Evolutionary conservation across 768 basidiomycete genomes (phyloP).

Genomic region (Strobilomyces confusus): DNA sequence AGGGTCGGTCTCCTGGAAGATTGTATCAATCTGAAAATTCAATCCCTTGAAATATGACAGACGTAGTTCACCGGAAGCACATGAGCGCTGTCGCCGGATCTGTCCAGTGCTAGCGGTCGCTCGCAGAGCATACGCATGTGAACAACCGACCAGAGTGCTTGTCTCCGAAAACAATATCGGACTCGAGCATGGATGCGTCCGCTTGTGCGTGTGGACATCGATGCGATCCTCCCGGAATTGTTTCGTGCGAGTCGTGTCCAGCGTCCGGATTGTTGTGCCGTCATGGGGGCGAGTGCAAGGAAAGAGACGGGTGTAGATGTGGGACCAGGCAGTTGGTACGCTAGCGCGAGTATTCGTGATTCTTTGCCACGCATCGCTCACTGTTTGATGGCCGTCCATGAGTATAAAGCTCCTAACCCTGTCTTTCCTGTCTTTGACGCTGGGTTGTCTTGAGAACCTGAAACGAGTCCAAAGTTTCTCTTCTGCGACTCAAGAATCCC

Average conservation of each 20-base stretch:
- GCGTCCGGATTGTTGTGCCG: background rate
- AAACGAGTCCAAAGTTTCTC: too few relatives aligned
- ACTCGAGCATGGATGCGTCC: background rate
- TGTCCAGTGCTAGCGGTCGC: background rate
- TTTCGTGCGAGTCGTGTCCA: background rate
- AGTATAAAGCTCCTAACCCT: too few relatives aligned
- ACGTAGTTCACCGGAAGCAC: background rate
- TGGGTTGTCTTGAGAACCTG: background rate
- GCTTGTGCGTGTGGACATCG: background rate
- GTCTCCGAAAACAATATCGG: conserved; percentile 1
- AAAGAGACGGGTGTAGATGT: background rate
- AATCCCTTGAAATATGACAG: background rate
- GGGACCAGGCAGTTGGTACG: background rate
- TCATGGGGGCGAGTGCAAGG: background rate
- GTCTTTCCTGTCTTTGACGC: too few relatives aligned
- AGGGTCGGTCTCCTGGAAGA: conserved; percentile 5
- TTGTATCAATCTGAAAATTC: conserved; percentile 11
- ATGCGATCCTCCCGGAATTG: background rate
- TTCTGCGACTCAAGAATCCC: too few relatives aligned
- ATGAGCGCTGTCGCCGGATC: background rate
- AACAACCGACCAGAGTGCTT: conserved; percentile 14
- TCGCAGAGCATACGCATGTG: background rate
- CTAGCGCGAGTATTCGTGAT: background rate
- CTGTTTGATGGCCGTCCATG: too few relatives aligned
- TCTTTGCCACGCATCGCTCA: too few relatives aligned